A percentile compares a stretch with the other conserved stretches of the same genome.
Conservation (phyloP, 2,329 filamentous ascomycete genomes). For the Tolypocladium guangdongense region DNA sequence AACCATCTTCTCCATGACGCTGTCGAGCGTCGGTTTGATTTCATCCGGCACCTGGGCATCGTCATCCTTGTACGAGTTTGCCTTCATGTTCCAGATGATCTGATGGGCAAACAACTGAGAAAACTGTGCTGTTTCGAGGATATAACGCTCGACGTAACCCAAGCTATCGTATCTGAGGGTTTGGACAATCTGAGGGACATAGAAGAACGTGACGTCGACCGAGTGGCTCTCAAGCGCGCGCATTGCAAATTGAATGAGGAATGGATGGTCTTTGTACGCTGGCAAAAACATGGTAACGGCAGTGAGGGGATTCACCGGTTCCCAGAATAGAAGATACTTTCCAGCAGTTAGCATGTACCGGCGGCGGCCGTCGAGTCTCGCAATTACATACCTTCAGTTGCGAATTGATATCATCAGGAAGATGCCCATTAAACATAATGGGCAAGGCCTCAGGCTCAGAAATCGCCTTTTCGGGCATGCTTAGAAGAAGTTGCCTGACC, state of each 20-base stretch:
- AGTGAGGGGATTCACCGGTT: slow-evolving; percentile 82
- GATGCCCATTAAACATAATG: slow-evolving; percentile 62
- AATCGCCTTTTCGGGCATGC: slow-evolving; percentile 73
- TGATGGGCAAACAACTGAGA: slow-evolving; percentile 98
- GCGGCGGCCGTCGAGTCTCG: not conserved
- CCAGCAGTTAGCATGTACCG: slow-evolving; percentile 6
- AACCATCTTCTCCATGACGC: slow-evolving; percentile 76
- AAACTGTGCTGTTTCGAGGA: slow-evolving; percentile 90
- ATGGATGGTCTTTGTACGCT: slow-evolving; percentile 81
- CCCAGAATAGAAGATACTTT: slow-evolving; percentile 86
- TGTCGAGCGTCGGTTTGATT: slow-evolving; percentile 87
- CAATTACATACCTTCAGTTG: slow-evolving; percentile 61
- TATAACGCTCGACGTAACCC: slow-evolving; percentile 93
- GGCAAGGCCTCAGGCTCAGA: slow-evolving; percentile 73
- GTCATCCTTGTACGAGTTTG: slow-evolving; percentile 96
- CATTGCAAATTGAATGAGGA: slow-evolving; percentile 94
- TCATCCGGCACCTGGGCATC: slow-evolving; percentile 80
- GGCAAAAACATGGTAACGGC: slow-evolving; percentile 91
- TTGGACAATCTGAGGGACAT: slow-evolving; percentile 96
- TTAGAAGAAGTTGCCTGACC: slow-evolving; percentile 68
- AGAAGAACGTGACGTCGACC: slow-evolving; percentile 97
- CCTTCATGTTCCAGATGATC: slow-evolving; percentile 99
- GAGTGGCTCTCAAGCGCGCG: slow-evolving; percentile 86
- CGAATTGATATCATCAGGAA: slow-evolving; percentile 65
- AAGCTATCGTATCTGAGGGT: slow-evolving; percentile 84